Base-by-base conservation (phyloP, 2,329 filamentous ascomycete genomes). In the Ceratocystis ficicola region DNA sequence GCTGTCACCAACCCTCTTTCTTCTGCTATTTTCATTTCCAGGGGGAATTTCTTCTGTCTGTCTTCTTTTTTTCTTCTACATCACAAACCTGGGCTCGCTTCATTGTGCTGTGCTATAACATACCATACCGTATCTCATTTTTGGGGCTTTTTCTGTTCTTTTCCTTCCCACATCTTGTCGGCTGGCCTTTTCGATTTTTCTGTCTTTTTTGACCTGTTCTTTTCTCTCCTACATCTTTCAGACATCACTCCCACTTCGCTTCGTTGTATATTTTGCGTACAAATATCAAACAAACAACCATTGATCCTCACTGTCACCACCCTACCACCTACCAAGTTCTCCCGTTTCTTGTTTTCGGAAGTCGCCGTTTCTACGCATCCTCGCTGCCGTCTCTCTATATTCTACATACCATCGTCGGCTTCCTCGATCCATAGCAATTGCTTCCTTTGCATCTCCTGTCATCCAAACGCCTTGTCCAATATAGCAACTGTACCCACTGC, bases 1-100 rank as follows among this genome's bases (percentile, higher is more conserved):
- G 62, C 46, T 65, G 52, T 55, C 63, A 59, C 63, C 63, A 61
- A 57, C 46, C 30, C 20, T 44, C 44, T 62, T 67, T 15, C 32
- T 63, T 50, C 59, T 48, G 44, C 44, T 30, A 22, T 30, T 41
- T 44, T 59, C 48, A 41, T 25, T 68, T 46, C 62, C 46, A 48
- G 59, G 61, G 55, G 22, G 25, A 41, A 46, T 36, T 55, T 62
- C 66, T 62, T 65, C 62, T 57, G 64, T 28, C 17, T 62, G 22
- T 62, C 32, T 62, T 44, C 41, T 25, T 62, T 44, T 62, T 20
- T 60, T 60, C 55, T 41, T 60, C 32, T 41, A 60, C 55, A 41
- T 5, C 15, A 17, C 15, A 17, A 41, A 36, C 12, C 25, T 32
- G 12, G 28, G n/a, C 55, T 60, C 36, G 28, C 17, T 60, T 3